phyloP scores from a whole-genome alignment of 495 filamentous ascomycete species.

The Sabuloglossum arenarium region DNA sequence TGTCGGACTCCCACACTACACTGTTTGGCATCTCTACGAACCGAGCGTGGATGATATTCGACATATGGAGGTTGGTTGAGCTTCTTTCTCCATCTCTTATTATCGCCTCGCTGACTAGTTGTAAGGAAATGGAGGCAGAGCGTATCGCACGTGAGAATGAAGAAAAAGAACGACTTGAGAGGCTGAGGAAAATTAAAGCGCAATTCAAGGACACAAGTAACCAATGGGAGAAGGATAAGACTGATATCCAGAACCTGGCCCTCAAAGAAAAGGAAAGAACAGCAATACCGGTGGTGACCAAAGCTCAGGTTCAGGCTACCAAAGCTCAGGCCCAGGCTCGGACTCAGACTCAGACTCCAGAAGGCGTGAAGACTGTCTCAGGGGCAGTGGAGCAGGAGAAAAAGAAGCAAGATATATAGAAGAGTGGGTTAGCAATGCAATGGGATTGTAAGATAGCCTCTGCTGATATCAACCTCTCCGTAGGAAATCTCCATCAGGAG shows the following conservation, averaged over 20 bases:
- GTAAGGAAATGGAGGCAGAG: slow-evolving; percentile 72
- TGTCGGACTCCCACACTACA: slow-evolving; percentile 94
- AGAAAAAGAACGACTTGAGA: slow-evolving; percentile 45
- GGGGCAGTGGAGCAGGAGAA: background rate
- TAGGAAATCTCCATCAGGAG: background rate
- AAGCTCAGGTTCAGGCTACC: background rate
- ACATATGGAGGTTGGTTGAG: slow-evolving; percentile 56
- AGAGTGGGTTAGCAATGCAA: background rate
- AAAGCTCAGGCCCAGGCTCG: too few species aligned
- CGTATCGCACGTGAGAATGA: slow-evolving; percentile 48
- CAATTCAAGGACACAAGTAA: slow-evolving; percentile 30
- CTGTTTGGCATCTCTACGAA: slow-evolving; percentile 98
- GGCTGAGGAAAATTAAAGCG: slow-evolving; percentile 44
- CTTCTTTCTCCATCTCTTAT: background rate
- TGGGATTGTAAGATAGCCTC: background rate
- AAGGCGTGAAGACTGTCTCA: too few species aligned
- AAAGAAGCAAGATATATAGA: background rate
- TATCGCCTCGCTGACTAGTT: slow-evolving; percentile 1
- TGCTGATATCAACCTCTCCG: background rate
- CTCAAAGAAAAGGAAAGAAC: slow-evolving; percentile 29
- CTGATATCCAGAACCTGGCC: slow-evolving; percentile 45
- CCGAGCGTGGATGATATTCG: slow-evolving; percentile 90
- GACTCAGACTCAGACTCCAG: too few species aligned
- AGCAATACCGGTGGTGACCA: background rate
- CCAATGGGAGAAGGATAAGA: slow-evolving; percentile 67